Percentiles rank a stretch among this genome's conserved stretches.
phyloP scores from a whole-genome alignment of 805 yeast species.

The Metschnikowia drakensbergensis region DNA sequence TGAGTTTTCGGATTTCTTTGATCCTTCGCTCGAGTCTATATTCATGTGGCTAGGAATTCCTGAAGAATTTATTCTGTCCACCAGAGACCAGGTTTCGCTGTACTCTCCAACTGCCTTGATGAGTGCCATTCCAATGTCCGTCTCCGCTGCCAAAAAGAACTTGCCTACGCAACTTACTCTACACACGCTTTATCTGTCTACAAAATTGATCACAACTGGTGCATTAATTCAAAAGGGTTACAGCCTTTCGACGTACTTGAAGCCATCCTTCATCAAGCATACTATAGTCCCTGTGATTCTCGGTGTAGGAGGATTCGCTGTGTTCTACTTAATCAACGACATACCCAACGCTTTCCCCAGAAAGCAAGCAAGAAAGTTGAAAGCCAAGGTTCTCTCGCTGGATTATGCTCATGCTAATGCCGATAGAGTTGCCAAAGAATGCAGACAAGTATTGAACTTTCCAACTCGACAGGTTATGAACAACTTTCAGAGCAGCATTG shows the following conservation, averaged over 20 bases:
- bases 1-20: conserved; percentile 71
- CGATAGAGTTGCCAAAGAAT: conserved; percentile 73
- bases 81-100: conserved; percentile 27
- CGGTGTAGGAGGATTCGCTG: conserved; percentile 49
- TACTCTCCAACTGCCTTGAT: conserved; percentile 33
- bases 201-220: conserved; percentile 40
- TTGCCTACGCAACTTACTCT: conserved; percentile 38
- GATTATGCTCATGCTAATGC: conserved; percentile 83
- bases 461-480: conserved; percentile 81
- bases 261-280: conserved; percentile 38
- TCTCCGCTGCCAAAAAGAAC: conserved; percentile 27
- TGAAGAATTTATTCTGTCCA: conserved; percentile 23
- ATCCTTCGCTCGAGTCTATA: conserved; percentile 65
- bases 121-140: conserved; percentile 28
- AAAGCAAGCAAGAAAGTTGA: conserved; percentile 71
- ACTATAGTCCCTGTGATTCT: conserved; percentile 53
- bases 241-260: conserved; percentile 34
- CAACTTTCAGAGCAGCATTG: conserved; percentile 62
- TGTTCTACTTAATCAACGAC: conserved; percentile 67
- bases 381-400: conserved; percentile 53
- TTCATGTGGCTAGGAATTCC: conserved; percentile 43
- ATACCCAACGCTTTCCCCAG: conserved; percentile 87
- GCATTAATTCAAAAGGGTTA: conserved; percentile 38
- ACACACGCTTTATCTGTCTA: conserved; percentile 38
- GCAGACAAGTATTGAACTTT: conserved; percentile 70